Conservation (phyloP, 1,139 yeast genomes). For the Zygosaccharomyces pseudobailii region DNA sequence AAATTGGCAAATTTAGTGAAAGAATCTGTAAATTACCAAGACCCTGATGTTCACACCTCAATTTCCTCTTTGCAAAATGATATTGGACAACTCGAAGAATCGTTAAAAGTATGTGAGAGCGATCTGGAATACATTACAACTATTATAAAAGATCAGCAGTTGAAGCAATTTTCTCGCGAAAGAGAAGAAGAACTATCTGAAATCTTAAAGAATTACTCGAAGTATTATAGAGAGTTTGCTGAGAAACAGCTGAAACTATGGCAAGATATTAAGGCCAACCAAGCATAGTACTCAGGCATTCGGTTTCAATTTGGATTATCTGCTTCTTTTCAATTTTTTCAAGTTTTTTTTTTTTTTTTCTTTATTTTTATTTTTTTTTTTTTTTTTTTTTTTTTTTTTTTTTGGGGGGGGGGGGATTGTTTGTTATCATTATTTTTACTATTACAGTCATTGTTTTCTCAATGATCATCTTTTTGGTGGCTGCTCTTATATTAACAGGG, state of each 20-base stretch:
- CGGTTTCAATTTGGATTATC: not conserved
- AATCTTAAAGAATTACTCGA: constrained; percentile 26
- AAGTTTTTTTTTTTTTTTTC: not conserved
- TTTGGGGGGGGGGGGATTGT: too few species aligned
- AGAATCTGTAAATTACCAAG: constrained; percentile 34
- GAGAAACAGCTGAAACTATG: constrained; percentile 35
- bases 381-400: not conserved
- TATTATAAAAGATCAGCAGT: constrained; percentile 28
- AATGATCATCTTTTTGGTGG: not conserved
- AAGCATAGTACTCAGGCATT: constrained; percentile 1
- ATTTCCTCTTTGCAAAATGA: constrained; percentile 30
- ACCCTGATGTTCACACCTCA: constrained; percentile 25
- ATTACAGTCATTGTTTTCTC: not conserved
- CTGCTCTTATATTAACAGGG: too few species aligned
- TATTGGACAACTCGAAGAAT: constrained; percentile 30
- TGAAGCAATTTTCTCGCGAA: constrained; percentile 25
- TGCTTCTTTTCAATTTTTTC: not conserved
- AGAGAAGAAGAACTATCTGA: constrained; percentile 29
- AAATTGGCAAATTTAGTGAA: constrained; percentile 35
- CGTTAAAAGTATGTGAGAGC: constrained; percentile 29
- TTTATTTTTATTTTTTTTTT: not conserved
- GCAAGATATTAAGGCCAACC: constrained; percentile 33
- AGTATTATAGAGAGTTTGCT: constrained; percentile 32
- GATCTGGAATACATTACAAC: constrained; percentile 34
- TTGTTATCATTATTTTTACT: not conserved